phyloP scores from a whole-genome alignment of 306 rosid genomes.

The Fagus sylvatica region DNA sequence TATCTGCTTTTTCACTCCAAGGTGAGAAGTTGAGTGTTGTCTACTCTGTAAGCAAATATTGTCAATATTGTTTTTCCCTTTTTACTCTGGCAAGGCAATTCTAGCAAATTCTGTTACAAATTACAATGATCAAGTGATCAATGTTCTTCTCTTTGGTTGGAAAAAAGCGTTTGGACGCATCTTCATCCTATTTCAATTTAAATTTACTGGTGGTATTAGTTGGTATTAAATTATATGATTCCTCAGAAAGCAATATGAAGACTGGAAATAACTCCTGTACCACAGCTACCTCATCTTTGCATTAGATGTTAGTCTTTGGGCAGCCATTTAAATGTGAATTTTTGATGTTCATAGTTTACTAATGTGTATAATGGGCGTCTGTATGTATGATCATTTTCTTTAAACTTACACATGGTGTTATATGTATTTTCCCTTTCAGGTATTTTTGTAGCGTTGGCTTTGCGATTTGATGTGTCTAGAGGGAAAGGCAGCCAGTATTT shows the following conservation, averaged over 20 bases:
- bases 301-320: neutral
- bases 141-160: neutral
- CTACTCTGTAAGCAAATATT: neutral
- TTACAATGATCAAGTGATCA: neutral
- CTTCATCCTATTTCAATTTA: neutral
- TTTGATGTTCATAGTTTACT: neutral
- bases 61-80: neutral
- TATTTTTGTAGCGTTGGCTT: slow-evolving; percentile 94
- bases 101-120: neutral
- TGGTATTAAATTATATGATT: neutral
- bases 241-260: neutral
- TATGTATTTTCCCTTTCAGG: slow-evolving; percentile 47
- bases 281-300: neutral
- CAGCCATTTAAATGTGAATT: neutral
- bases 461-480: slow-evolving; percentile 94
- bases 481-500: slow-evolving; percentile 82
- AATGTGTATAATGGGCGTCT: slow-evolving; percentile 2
- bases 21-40: neutral
- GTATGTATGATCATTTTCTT: neutral
- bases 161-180: neutral
- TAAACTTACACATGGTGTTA: neutral
- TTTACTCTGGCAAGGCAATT: neutral
- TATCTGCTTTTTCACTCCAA: neutral
- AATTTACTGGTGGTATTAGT: neutral
- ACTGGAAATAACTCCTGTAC: neutral